These are phyloP conservation scores for Apiospora hydei DNA, from an alignment of 2,329 filamentous ascomycete genomes.

Conservation along the genomic window DNA sequence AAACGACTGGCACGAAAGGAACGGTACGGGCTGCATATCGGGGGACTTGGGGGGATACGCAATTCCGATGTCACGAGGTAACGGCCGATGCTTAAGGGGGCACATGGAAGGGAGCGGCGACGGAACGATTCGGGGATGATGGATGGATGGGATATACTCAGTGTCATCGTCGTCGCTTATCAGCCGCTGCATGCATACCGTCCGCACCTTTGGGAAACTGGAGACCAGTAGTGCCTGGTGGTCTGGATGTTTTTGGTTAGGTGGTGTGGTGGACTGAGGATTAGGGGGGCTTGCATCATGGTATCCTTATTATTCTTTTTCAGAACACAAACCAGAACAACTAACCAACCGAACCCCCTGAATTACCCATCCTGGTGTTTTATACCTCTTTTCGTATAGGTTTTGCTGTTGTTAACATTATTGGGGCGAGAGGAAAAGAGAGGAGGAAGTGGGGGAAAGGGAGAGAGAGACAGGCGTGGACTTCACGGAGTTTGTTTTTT, in stretches of 20 bases:
- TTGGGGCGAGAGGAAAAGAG: background rate
- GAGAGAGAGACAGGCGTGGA: background rate
- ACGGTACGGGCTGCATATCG: constrained; percentile 2
- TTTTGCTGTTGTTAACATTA: background rate
- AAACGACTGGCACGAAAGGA: background rate
- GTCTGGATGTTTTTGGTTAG: background rate
- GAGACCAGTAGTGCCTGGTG: background rate
- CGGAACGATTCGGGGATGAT: background rate
- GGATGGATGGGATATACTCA: background rate
- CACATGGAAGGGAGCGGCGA: background rate
- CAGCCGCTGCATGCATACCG: background rate
- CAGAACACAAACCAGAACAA: background rate
- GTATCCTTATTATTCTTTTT: background rate
- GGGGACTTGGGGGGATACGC: background rate
- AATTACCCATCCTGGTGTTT: background rate
- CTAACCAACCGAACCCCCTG: background rate
- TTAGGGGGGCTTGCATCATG: background rate
- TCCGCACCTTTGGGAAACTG: background rate
- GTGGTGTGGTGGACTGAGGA: background rate
- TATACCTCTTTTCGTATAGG: constrained; percentile 11
- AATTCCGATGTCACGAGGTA: constrained; percentile 10
- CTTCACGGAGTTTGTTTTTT: background rate
- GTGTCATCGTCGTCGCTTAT: background rate
- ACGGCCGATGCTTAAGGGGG: background rate
- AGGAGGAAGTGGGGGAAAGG: background rate